Conservation (phyloP, 345 rosid genomes). For the Leavenworthia alabamica region DNA sequence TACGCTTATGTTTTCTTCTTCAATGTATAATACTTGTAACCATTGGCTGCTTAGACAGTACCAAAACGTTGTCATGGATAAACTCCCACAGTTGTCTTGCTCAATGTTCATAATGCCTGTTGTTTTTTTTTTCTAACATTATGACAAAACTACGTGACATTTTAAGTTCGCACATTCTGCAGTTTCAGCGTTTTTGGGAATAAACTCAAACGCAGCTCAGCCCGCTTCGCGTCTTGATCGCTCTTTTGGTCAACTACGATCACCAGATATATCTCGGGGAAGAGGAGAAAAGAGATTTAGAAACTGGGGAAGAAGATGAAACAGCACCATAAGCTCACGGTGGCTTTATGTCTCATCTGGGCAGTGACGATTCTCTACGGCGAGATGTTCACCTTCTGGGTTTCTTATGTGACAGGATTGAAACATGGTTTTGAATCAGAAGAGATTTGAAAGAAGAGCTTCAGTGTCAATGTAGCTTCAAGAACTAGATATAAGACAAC, state of each 20-base stretch:
- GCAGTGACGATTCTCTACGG: slow-evolving; percentile 60
- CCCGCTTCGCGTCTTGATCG: slow-evolving; percentile 6
- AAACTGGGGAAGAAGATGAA: slow-evolving; percentile 37
- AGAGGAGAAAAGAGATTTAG: slow-evolving; percentile 20
- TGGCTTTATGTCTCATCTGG: slow-evolving; percentile 58
- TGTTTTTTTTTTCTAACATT: too few species aligned
- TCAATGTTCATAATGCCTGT: too few species aligned
- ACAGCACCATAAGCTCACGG: slow-evolving; percentile 53
- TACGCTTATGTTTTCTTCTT: too few species aligned
- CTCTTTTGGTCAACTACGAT: slow-evolving; percentile 14
- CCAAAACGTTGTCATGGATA: too few species aligned
- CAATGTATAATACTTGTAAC: too few species aligned
- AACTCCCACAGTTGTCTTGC: too few species aligned
- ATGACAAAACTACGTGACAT: slow-evolving; percentile 9
- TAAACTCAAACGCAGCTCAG: slow-evolving; percentile 8
- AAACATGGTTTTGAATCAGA: too few species aligned
- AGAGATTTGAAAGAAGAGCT: too few species aligned
- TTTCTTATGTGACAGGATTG: too few species aligned
- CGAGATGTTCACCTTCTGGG: slow-evolving; percentile 71
- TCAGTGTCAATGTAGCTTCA: too few species aligned
- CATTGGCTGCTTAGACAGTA: too few species aligned
- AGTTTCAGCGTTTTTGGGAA: neutral
- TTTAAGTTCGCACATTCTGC: neutral
- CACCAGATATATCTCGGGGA: slow-evolving; percentile 10
- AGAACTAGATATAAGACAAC: too few species aligned